Evolutionary conservation across 176 grass and related monocot species (phyloP), one percentile per base, ranked within the genome.

Genomic region (Musa beccarii): DNA sequence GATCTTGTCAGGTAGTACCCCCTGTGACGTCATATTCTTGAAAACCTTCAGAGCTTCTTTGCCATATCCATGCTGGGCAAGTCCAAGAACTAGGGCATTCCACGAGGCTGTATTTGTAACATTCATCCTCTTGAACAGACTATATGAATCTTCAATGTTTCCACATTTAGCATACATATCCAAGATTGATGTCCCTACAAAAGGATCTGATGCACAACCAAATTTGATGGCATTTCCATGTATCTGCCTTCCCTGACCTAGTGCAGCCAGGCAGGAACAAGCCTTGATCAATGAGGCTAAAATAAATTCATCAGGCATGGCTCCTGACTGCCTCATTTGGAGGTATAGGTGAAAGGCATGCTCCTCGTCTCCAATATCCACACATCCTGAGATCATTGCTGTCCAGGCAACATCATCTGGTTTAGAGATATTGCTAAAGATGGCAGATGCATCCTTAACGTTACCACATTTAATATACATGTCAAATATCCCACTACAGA

Each of bases 151-250:
- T 65, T 80, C 69, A 13, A 80, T 28, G 62, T 73, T 73, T 65
- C 79, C 79, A 80, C 79, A 80, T 73, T 64, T 80, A 34, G 79
- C 79, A 80, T 80, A 80, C 79, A 80, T 80, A 53, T 80, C 69
- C 79, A 80, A 73, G 22, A 80, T 34, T 52, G 79, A 56, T 25
- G 79, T 80, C 43, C 56, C 69, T 16, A 80, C 79, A 80, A 80
- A 80, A 29, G 79, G n/a, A 73, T 80, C 79, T 63, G 55, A 52
- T 73, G 79, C 29, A 54, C 49, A 65, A 10, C 71, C 79, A 49
- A 80, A 65, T 59, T 80, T 80, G 10, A 80, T 64, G 56, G 59
- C 79, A 73, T 73, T 79, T 63, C 68, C 69, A 53, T 80, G 79
- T 64, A 80, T 80, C 63, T 80, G 79, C 69, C 43, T 80, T 65